These are phyloP conservation scores for Torrubiella hemipterigena DNA, from an alignment of 2,329 filamentous ascomycete species.

Conservation along the genomic window DNA sequence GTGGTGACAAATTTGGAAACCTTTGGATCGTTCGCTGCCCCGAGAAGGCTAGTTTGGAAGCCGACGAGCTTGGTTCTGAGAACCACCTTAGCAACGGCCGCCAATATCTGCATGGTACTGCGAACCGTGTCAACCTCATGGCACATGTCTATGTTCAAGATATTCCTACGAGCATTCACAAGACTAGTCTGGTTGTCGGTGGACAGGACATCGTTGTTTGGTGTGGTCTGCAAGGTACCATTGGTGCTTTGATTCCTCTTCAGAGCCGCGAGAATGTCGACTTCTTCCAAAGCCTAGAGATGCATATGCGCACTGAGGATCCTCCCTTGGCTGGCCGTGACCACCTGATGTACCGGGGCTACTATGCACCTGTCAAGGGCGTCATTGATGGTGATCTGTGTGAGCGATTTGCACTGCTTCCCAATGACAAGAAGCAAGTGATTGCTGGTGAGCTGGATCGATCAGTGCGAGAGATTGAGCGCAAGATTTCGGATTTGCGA, in stretches of 20 bases:
- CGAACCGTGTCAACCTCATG: constrained; percentile 74
- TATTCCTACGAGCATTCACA: constrained; percentile 80
- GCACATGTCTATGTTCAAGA: constrained; percentile 87
- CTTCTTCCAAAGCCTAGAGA: constrained; percentile 92
- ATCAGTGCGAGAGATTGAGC: constrained; percentile 84
- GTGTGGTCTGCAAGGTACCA: constrained; percentile 87
- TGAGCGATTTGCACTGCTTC: constrained; percentile 75
- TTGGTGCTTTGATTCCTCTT: constrained; percentile 90
- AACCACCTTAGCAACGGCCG: constrained; percentile 85
- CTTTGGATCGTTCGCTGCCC: constrained; percentile 86
- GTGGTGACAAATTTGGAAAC: constrained; percentile 96
- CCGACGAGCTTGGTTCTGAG: constrained; percentile 84
- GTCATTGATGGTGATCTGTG: constrained; percentile 95
- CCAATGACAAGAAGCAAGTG: constrained; percentile 85
- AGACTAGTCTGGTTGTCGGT: constrained; percentile 80
- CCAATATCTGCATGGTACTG: constrained; percentile 78
- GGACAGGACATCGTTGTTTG: constrained; percentile 86
- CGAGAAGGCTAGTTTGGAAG: constrained; percentile 72
- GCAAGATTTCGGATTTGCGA: constrained; percentile 51
- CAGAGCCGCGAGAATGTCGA: constrained; percentile 85
- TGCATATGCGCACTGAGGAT: constrained; percentile 76
- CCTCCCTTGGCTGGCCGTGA: constrained; percentile 83
- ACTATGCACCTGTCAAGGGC: constrained; percentile 93
- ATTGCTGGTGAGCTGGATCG: constrained; percentile 89
- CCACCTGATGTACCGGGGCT: constrained; percentile 89